Percentiles rank a stretch among this genome's conserved stretches.
phyloP scores from a whole-genome alignment of 345 rosid species.

The Heritiera littoralis region DNA sequence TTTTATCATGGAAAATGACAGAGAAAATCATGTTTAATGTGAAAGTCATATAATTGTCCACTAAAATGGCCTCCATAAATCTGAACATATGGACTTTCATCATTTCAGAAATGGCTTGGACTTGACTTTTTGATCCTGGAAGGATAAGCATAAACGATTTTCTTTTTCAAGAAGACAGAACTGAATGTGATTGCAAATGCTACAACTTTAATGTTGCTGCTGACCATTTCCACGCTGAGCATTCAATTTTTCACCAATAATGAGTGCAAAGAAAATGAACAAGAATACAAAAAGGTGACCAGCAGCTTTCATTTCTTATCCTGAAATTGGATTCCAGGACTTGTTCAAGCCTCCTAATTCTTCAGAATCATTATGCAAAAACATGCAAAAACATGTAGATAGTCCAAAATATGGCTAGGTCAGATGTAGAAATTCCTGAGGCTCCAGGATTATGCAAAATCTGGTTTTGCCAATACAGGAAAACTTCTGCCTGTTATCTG shows the following conservation, averaged over 20 bases:
- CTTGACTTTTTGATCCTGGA: background rate
- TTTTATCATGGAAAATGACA: too few species aligned
- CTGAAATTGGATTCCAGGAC: background rate
- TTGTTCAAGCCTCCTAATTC: background rate
- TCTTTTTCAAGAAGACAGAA: background rate
- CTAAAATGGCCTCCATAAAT: background rate
- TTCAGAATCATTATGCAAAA: background rate
- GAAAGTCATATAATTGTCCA: background rate
- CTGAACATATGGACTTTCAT: constrained; percentile 5
- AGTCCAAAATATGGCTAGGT: background rate
- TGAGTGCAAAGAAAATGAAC: background rate
- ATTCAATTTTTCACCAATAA: background rate
- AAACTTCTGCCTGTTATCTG: constrained; percentile 1
- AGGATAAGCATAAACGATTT: background rate
- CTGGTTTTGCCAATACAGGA: background rate
- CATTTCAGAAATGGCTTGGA: background rate
- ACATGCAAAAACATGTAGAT: background rate
- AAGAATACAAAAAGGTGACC: background rate
- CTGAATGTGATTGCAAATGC: background rate
- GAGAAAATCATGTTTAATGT: background rate
- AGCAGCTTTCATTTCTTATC: background rate
- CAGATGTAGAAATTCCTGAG: background rate
- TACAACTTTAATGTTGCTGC: background rate
- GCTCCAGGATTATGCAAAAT: background rate
- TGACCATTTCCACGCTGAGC: background rate